Evolutionary conservation across 345 rosid genomes (phyloP), one percentile per base, ranked within the genome.

Genomic region (Populus nigra): DNA sequence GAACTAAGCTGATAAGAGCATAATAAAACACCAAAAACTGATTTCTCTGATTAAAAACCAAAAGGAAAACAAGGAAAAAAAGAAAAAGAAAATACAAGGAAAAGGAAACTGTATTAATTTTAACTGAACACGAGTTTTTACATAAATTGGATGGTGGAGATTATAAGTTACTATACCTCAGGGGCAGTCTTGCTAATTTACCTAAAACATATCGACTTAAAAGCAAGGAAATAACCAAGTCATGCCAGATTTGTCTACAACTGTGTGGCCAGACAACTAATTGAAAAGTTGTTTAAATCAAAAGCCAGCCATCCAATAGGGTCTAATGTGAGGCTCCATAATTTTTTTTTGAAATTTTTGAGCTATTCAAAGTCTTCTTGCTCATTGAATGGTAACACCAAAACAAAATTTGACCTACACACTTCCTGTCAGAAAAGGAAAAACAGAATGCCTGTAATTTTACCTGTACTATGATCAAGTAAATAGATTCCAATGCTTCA

Each of bases 401-500:
- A 33, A 23, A 63, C 16, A 63, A 27, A 7, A 23, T 9, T 11
- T 39, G 29, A 71, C 3, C 25, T 7, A 18, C 17, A 16, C 15
- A 53, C 17, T 35, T 67, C 59, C 20, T 38, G 12, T n/a, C 22
- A 18, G 17, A 3, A 43, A 41, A 59, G 38, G 39, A 67, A 22
- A 45, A 80, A n/a, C 59, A 66, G 73, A 70, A 36, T 27, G 39
- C 16, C 12, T 36, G 53, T 69, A 43, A 65, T 68, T 25, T 62
- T 71, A 90, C 99, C 91, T 95, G 88, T 77, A 93, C 86, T 72
- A 84, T 79, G 75, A 95, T 91, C 88, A 93, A 81, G 88, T 95
- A 95, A 78, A 95, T 88, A 79, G 97, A 90, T 81, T 93, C 97
- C 29, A 92, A 87, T 72, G 91, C 86, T 81, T 93, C 96, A 83